Evolutionary conservation across 192 early-diverging fungal species (phyloP).

Genomic region (Rhizophagus clarus): DNA sequence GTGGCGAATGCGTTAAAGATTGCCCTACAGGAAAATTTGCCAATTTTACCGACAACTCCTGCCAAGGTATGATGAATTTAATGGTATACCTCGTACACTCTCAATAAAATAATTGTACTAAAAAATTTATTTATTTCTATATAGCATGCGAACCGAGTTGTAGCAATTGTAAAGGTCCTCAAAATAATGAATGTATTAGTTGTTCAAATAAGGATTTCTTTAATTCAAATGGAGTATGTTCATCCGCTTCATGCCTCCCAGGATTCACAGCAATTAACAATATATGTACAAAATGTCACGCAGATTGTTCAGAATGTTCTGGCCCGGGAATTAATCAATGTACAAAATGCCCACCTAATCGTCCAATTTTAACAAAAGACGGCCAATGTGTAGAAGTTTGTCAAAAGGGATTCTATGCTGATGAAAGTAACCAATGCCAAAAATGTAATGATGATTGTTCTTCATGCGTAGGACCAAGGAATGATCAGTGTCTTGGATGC

Average conservation of each 20-base stretch:
- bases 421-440: slow-evolving; percentile 8
- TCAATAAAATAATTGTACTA: background rate
- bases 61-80: slow-evolving; percentile 16
- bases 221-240: slow-evolving; percentile 6
- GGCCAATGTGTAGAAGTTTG: slow-evolving; percentile 30
- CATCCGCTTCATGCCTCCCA: background rate
- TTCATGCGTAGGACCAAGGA: slow-evolving; percentile 18
- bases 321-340: slow-evolving; percentile 23
- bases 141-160: background rate
- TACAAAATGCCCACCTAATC: slow-evolving; percentile 28
- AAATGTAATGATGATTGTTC: slow-evolving; percentile 19
- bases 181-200: background rate
- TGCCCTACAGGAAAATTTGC: slow-evolving; percentile 1
- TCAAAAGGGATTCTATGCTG: slow-evolving; percentile 14
- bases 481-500: slow-evolving; percentile 30
- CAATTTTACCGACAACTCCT: background rate
- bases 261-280: background rate
- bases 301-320: slow-evolving; percentile 27
- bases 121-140: background rate
- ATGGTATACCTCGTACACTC: background rate
- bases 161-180: slow-evolving; percentile 10
- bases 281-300: slow-evolving; percentile 21
- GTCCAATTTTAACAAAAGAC: slow-evolving; percentile 17
- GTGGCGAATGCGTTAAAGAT: background rate
- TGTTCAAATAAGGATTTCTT: background rate